A percentile compares a stretch with the other conserved stretches of the same genome.
phyloP scores from a whole-genome alignment of 2,329 filamentous ascomycete species.

The Hysterium pulicare region DNA sequence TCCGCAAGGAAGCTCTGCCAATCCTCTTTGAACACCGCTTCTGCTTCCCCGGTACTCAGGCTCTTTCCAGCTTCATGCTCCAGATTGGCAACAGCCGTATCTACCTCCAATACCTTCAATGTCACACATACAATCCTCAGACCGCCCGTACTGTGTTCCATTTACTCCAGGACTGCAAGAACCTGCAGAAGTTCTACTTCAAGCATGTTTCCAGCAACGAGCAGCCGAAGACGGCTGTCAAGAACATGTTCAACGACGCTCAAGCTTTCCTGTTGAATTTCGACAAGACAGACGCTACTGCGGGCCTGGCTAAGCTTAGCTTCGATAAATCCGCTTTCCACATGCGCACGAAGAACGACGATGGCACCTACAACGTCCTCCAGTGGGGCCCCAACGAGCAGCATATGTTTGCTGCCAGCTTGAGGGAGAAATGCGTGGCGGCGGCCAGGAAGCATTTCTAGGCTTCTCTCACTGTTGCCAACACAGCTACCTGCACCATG shows the following conservation, averaged over 20 bases:
- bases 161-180: constrained; percentile 26
- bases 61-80: constrained; percentile 31
- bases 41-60: constrained; percentile 27
- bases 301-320: constrained; percentile 8
- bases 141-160: constrained; percentile 28
- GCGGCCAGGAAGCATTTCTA: constrained; percentile 3
- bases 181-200: constrained; percentile 27
- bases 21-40: constrained; percentile 31
- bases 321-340: constrained; percentile 12
- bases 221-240: constrained; percentile 28
- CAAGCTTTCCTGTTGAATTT: constrained; percentile 6
- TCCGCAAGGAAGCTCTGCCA: constrained; percentile 22
- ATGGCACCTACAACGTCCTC: constrained; percentile 5
- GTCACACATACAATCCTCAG: constrained; percentile 26
- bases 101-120: constrained; percentile 19
- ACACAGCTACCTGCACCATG: neutral
- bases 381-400: constrained; percentile 11
- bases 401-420: constrained; percentile 7
- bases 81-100: constrained; percentile 16
- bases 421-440: constrained; percentile 8
- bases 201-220: constrained; percentile 15
- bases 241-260: constrained; percentile 32
- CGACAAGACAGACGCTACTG: constrained; percentile 6
- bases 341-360: constrained; percentile 6
- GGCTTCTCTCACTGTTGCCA: neutral